Conservation (phyloP, 2,329 filamentous ascomycete genomes). For the Colletotrichum sansevieriae region DNA sequence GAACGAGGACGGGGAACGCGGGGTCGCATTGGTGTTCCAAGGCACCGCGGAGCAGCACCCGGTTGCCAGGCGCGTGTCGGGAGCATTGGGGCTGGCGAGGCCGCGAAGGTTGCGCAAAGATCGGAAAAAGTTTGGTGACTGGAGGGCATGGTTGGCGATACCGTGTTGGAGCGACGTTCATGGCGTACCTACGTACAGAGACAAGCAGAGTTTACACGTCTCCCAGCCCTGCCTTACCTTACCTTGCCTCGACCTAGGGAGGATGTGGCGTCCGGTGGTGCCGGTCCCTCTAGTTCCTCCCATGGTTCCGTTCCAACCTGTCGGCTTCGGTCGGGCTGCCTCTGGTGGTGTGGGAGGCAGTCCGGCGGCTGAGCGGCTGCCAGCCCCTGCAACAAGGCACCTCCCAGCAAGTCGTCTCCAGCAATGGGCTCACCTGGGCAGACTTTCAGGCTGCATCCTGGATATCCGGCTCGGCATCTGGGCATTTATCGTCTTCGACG, state of each 20-base stretch:
- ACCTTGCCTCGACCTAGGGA: too few relatives aligned
- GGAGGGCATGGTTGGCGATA: constrained; percentile 1
- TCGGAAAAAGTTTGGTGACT: neutral
- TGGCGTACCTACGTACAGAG: neutral
- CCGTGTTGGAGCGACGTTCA: neutral
- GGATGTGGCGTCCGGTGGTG: neutral
- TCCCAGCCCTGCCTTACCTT: neutral
- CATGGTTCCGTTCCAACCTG: constrained; percentile 1
- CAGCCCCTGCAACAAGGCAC: constrained; percentile 35
- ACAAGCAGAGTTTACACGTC: constrained; percentile 18
- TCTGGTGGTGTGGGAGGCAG: constrained; percentile 13
- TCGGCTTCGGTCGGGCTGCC: constrained; percentile 19
- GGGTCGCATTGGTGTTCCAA: constrained; percentile 14
- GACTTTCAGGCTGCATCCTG: constrained; percentile 34
- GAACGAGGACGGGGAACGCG: constrained; percentile 1
- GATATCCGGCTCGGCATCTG: constrained; percentile 22
- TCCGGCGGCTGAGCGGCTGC: constrained; percentile 32
- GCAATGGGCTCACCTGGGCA: constrained; percentile 25
- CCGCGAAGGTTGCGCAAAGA: neutral
- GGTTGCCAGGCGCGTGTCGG: constrained; percentile 9
- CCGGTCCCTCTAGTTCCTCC: too few relatives aligned
- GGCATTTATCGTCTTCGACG: constrained; percentile 29
- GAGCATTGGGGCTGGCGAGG: constrained; percentile 4
- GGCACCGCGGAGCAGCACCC: constrained; percentile 15
- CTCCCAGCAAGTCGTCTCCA: constrained; percentile 27